Percentiles rank a stretch among this genome's conserved stretches.
Conservation (phyloP, 306 rosid genomes). For the Ammopiptanthus mongolicus region DNA sequence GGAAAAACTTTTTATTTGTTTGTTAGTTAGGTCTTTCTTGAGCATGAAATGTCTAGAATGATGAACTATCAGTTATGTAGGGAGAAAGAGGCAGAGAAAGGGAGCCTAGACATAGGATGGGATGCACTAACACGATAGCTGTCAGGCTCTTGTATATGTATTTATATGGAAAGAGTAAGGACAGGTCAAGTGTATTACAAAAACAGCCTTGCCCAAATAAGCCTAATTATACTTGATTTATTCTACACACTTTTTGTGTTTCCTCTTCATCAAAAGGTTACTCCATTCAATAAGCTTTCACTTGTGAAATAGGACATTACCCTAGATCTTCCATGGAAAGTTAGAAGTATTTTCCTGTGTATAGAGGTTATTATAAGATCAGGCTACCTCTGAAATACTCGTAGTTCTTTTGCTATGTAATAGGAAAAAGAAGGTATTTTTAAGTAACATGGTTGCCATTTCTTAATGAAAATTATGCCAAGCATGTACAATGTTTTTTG, state of each 20-base stretch:
- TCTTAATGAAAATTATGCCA: background rate
- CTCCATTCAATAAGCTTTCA: no score
- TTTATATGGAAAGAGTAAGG: background rate
- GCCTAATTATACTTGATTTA: background rate
- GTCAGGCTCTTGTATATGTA: background rate
- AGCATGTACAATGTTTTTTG: background rate
- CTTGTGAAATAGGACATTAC: no score
- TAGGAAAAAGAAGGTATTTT: no score
- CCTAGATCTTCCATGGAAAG: no score
- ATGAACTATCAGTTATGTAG: background rate
- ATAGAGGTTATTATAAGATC: no score
- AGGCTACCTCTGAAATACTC: no score
- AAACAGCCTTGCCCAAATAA: background rate
- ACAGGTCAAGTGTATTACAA: background rate
- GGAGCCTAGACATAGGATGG: background rate
- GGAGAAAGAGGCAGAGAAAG: background rate
- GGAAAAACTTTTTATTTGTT: background rate
- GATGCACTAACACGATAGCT: background rate
- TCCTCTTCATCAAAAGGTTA: no score
- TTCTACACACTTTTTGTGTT: no score
- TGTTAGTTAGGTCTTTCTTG: background rate
- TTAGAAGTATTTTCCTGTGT: no score
- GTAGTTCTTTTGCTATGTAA: no score
- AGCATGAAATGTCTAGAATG: background rate
- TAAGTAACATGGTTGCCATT: no score